Base-by-base conservation (phyloP, 2,329 filamentous ascomycete species). In the Ascochyta lentis region DNA sequence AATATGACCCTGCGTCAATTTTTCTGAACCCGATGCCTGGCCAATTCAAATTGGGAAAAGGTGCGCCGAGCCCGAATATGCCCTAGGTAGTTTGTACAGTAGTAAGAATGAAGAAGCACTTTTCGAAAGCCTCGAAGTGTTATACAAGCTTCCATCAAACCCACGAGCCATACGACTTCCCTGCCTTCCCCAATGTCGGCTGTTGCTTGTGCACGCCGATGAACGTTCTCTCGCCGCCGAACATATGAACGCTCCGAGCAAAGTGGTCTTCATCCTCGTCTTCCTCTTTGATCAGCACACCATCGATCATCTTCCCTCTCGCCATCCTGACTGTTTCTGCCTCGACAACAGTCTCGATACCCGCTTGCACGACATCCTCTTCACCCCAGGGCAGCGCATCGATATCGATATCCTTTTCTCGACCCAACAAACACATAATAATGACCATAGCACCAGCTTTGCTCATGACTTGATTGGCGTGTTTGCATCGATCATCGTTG, bases 401-500 rank as follows among this genome's bases (percentile, higher is more conserved):
- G 4, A 96, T 77, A 74, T 96, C 91, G 52, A 97, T 89, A 27
- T 92, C 86, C 73, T 87, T 80, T 35, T 92, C 86, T 73, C 87
- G 81, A 19, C 89, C 88, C 48, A 97, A 74, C 50, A 97, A 72
- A 59, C 84, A 86, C 76, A 89, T 90, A 54, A 98, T 77, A 27
- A 98, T 87, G 23, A 97, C 92, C 52, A 85, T 86, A 7, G 90
- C 89, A 0, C 94, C 94, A 0, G 89, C 91, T 76, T 97, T 98
- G 69, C 90, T 95, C 89, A 97, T 95, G 9, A 98, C 92, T 68
- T 91, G 86, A 71, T 97, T 97, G 49, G 87, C 85, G 75, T 96
- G 86, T 74, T 89, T 91, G 74, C 95, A 98, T 50, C 86, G 78
- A 74, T 96, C 91, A 59, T 88, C 90, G 60, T 89, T 92, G 39